A percentile compares a stretch with the other conserved stretches of the same genome.
These are phyloP conservation scores for Macrophomina pseudophaseolina DNA, from an alignment of 2,329 filamentous ascomycete species.

Conservation along the genomic window DNA sequence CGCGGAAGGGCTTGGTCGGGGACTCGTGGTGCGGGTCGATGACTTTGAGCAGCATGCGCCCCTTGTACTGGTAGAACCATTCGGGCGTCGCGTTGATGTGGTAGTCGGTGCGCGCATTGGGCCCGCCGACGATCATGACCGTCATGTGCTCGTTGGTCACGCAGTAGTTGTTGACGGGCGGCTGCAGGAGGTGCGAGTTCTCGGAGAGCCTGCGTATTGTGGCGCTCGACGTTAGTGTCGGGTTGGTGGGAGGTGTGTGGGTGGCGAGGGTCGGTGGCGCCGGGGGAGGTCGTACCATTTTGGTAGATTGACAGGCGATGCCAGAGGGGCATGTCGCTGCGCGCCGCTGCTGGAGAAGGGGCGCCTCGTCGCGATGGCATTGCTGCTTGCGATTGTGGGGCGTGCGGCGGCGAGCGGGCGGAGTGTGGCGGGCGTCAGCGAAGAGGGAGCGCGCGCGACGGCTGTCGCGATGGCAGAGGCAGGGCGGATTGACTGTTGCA, in stretches of 20 bases:
- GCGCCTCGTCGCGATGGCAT: not conserved
- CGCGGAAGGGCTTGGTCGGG: constrained; percentile 62
- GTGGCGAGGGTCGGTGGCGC: not conserved
- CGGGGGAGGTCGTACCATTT: constrained; percentile 42
- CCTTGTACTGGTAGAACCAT: constrained; percentile 97
- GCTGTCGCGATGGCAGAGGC: not conserved
- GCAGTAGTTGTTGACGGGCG: constrained; percentile 97
- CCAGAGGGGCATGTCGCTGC: not conserved
- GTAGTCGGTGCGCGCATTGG: constrained; percentile 95
- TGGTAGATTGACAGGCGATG: constrained; percentile 44
- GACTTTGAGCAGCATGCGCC: constrained; percentile 91
- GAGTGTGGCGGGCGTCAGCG: not conserved
- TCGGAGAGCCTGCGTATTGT: constrained; percentile 72
- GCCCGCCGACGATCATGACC: constrained; percentile 94
- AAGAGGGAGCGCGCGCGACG: not conserved
- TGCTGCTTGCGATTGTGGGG: not conserved
- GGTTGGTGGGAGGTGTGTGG: not conserved
- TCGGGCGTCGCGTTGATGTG: constrained; percentile 96
- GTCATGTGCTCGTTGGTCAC: constrained; percentile 86
- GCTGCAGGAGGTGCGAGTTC: constrained; percentile 90
- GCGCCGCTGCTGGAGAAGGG: constrained; percentile 19
- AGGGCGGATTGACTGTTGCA: constrained; percentile 6
- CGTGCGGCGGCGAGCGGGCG: not conserved
- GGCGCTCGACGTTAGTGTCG: too few relatives aligned
- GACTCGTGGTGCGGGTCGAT: constrained; percentile 67